phyloP scores from a whole-genome alignment of 148 eudicot species.

The Camellia japonica region DNA sequence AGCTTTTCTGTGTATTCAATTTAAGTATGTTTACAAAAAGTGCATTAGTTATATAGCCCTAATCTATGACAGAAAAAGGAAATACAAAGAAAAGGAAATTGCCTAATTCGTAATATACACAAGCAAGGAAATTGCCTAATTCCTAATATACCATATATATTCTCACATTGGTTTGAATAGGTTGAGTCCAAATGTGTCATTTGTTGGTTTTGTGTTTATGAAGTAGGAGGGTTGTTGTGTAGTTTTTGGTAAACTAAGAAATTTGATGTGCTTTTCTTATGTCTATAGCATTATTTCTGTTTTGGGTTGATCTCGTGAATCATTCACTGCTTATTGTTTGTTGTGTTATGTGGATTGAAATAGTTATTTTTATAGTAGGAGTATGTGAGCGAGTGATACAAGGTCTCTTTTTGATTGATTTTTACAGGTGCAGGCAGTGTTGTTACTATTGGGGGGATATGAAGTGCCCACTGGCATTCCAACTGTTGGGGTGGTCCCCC shows the following conservation, averaged over 20 bases:
- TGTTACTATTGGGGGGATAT: conserved; percentile 73
- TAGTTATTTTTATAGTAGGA: neutral
- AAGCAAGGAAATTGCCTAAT: too few species aligned
- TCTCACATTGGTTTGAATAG: neutral
- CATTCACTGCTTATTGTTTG: neutral
- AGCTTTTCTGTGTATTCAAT: neutral
- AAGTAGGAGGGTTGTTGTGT: neutral
- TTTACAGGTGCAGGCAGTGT: conserved; percentile 80
- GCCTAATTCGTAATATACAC: too few species aligned
- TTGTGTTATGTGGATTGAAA: neutral
- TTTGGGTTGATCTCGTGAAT: neutral
- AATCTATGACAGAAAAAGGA: too few species aligned
- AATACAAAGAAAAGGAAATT: too few species aligned
- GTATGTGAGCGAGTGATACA: neutral
- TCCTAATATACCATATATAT: too few species aligned
- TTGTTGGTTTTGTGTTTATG: neutral
- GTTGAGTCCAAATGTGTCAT: neutral
- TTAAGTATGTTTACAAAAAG: neutral
- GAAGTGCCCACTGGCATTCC: conserved; percentile 64
- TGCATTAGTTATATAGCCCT: too few species aligned
- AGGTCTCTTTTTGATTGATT: conserved; percentile 2
- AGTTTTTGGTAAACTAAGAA: neutral
- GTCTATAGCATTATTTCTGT: neutral
- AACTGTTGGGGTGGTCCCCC: conserved; percentile 37
- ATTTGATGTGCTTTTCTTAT: conserved; percentile 1